Base-by-base conservation (phyloP, 257 asterid genomes). In the Salvia miltiorrhiza region DNA sequence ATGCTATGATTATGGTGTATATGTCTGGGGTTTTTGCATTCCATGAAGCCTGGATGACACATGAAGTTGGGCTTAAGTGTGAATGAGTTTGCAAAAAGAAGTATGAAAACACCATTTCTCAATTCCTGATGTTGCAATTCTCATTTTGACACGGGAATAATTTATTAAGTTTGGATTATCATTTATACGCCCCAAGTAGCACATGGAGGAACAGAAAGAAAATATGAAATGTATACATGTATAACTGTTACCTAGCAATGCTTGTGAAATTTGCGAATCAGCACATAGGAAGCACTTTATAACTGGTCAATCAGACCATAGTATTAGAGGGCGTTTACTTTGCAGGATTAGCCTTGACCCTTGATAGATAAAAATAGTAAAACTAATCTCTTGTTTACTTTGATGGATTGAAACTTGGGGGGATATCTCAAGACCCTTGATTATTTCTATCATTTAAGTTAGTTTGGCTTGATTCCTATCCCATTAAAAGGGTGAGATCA, bases 271-370 rank as follows among this genome's bases (percentile, higher is more conserved):
- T 55, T 39, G 40, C 65, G 73, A 39, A 49, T 26, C 9, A 65
- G 33, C 20, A 49, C 13, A 30, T 17, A 59, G 52, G 59, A 40
- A 50, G 28, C 48, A 11, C 11, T 75, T 19, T 39, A 8, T 50
- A 12, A 71, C 26, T 58, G 48, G 63, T 50, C 40, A 57, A 47
- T 48, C 39, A 43, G 19, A 71, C 74, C 70, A 41, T 44, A 43
- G 4, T 41, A 59, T 35, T 54, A 30, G 33, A n/a, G n/a, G n/a
- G n/a, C n/a, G n/a, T n/a, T n/a, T n/a, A n/a, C n/a, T n/a, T n/a
- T n/a, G n/a, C n/a, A n/a, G n/a, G n/a, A n/a, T n/a, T n/a, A n/a
- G n/a, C n/a, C n/a, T n/a, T n/a, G n/a, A n/a, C n/a, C n/a, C n/a
- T n/a, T n/a, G n/a, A n/a, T n/a, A n/a, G n/a, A n/a, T n/a, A n/a